A percentile compares a stretch with the other conserved stretches of the same genome.
Evolutionary conservation across 2,329 filamentous ascomycete species (phyloP).

Genomic region (Paramyrothecium sp.): DNA sequence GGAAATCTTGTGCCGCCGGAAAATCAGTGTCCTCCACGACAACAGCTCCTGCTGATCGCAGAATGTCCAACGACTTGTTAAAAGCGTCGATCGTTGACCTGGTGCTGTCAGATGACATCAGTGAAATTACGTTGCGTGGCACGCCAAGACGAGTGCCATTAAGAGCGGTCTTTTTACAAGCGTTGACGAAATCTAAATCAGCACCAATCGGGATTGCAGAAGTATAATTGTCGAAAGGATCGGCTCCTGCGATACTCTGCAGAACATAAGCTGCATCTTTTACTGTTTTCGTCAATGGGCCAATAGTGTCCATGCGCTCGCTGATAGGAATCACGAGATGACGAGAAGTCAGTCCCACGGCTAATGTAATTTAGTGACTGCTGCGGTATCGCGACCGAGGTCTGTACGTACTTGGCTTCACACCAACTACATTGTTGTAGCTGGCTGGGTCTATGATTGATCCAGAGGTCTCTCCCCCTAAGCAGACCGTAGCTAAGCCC

Average conservation of each 20-base stretch:
- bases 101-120: background rate
- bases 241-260: constrained; percentile 60
- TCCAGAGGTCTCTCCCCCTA: constrained; percentile 60
- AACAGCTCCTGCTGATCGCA: constrained; percentile 55
- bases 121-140: constrained; percentile 53
- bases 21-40: constrained; percentile 51
- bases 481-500: constrained; percentile 55
- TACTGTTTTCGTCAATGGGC: constrained; percentile 63
- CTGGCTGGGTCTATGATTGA: constrained; percentile 58
- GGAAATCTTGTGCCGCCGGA: background rate
- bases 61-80: constrained; percentile 47
- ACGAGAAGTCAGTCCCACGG: constrained; percentile 63
- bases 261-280: constrained; percentile 63
- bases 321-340: constrained; percentile 65
- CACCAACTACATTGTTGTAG: constrained; percentile 62
- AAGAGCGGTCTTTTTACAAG: constrained; percentile 52
- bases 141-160: constrained; percentile 62
- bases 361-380: constrained; percentile 20
- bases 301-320: constrained; percentile 63
- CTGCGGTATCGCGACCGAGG: too few species aligned
- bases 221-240: constrained; percentile 64
- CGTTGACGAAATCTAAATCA: constrained; percentile 59
- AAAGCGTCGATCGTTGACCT: constrained; percentile 39
- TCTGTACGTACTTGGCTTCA: constrained; percentile 48
- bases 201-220: constrained; percentile 47